These are phyloP conservation scores for Geotrichum europaeum DNA, from an alignment of 1,139 yeast species.

Conservation along the genomic window DNA sequence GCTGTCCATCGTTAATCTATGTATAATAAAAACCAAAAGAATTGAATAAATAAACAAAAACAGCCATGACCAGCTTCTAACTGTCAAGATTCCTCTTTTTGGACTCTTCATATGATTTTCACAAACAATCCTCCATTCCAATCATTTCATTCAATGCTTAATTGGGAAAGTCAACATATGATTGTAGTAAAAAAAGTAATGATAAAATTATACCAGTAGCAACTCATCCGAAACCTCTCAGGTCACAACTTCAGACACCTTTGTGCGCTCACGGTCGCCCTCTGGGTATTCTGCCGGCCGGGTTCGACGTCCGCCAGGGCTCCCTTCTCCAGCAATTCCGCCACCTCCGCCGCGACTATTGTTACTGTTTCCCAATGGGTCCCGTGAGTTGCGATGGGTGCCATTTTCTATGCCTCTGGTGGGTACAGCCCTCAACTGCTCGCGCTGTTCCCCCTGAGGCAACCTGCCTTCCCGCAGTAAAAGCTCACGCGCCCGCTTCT, in stretches of 20 bases:
- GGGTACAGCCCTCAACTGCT: background rate
- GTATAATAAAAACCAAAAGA: too few species aligned
- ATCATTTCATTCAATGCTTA: too few species aligned
- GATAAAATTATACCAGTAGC: background rate
- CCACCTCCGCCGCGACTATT: background rate
- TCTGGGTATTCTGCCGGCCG: background rate
- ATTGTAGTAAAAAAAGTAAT: too few species aligned
- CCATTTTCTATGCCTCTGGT: background rate
- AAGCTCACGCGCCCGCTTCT: constrained; percentile 52
- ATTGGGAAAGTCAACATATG: too few species aligned
- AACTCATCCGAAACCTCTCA: background rate
- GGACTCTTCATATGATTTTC: too few species aligned
- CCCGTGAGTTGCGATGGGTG: background rate
- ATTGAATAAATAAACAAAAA: too few species aligned
- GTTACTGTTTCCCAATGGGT: background rate
- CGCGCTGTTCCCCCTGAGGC: constrained; percentile 28
- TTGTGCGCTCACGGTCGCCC: constrained; percentile 10
- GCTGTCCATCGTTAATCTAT: too few species aligned
- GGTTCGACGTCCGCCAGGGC: background rate
- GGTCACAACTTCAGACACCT: constrained; percentile 8
- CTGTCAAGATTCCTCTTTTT: too few species aligned
- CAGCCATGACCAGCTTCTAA: too few species aligned
- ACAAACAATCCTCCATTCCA: too few species aligned
- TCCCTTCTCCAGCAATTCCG: constrained; percentile 1
- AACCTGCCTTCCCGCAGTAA: constrained; percentile 69